Percentiles rank a stretch among this genome's conserved stretches.
phyloP scores from a whole-genome alignment of 208 protist species.

The Trypanosoma cruzi region DNA sequence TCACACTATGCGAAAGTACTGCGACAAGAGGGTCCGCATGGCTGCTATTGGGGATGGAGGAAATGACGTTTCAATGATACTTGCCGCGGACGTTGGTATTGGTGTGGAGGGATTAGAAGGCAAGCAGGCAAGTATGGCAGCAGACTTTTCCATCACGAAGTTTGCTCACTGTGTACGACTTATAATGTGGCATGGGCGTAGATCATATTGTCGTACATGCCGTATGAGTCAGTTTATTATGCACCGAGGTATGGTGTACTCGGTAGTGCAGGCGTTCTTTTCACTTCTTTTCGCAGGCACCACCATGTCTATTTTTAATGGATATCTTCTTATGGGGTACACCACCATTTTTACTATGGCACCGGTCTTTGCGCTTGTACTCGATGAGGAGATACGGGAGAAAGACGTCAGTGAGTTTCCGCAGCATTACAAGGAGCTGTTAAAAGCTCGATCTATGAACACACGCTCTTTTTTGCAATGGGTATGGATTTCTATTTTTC shows the following conservation, averaged over 20 bases:
- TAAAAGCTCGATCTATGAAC: constrained; percentile 94
- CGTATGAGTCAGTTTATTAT: constrained; percentile 97
- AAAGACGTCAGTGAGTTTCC: constrained; percentile 95
- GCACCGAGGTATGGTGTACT: constrained; percentile 98
- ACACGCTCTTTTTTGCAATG: constrained; percentile 84
- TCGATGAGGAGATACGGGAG: constrained; percentile 96
- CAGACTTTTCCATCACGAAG: constrained; percentile 98
- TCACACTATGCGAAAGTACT: constrained; percentile 68
- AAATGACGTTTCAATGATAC: constrained; percentile 98
- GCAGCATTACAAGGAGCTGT: constrained; percentile 97
- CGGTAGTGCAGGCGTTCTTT: constrained; percentile 97
- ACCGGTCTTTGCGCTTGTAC: constrained; percentile 97
- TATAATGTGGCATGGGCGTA: constrained; percentile 91
- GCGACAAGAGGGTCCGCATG: constrained; percentile 52
- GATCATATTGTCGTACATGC: constrained; percentile 93
- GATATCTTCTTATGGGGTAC: constrained; percentile 97
- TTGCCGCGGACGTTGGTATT: constrained; percentile 95
- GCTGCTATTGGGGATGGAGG: constrained; percentile 98
- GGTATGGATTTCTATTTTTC: constrained; percentile 86
- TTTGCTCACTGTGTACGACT: constrained; percentile 92
- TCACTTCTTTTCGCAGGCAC: constrained; percentile 97
- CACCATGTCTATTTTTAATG: constrained; percentile 97
- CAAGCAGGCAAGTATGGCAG: constrained; percentile 97
- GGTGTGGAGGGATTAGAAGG: constrained; percentile 98
- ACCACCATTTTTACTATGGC: constrained; percentile 98